phyloP scores from a whole-genome alignment of 805 yeast genomes.

The Saccharomycopsis babjevae region DNA sequence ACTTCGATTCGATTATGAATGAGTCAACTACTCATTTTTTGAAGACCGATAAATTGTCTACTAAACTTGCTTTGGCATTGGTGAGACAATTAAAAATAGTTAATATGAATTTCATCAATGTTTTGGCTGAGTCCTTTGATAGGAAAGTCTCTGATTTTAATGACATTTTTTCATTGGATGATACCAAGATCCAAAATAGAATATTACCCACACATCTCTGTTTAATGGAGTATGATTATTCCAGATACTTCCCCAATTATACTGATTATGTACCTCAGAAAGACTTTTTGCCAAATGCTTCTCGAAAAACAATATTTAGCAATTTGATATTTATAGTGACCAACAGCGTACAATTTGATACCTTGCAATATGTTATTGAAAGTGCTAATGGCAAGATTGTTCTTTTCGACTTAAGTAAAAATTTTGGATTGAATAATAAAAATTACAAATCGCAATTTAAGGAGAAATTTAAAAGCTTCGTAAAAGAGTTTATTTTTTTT shows the following conservation, averaged over 20 bases:
- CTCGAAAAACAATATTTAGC: neutral
- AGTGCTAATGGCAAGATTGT: slow-evolving; percentile 3
- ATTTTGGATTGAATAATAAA: neutral
- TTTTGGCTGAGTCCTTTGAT: neutral
- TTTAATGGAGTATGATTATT: slow-evolving; percentile 5
- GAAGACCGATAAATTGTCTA: slow-evolving; percentile 3
- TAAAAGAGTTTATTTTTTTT: neutral
- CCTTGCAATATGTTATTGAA: slow-evolving; percentile 3
- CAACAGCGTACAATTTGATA: slow-evolving; percentile 1
- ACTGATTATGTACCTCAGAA: slow-evolving; percentile 3
- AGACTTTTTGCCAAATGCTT: neutral
- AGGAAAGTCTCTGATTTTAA: neutral
- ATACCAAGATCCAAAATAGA: slow-evolving; percentile 1
- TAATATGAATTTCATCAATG: neutral
- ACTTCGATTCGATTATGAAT: neutral
- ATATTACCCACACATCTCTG: neutral
- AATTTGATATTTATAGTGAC: slow-evolving; percentile 1
- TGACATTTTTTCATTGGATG: neutral
- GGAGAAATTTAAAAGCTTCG: neutral
- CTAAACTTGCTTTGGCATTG: slow-evolving; percentile 8
- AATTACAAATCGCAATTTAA: neutral
- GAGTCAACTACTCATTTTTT: slow-evolving; percentile 9
- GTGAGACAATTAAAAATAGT: slow-evolving; percentile 5
- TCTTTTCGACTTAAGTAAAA: slow-evolving; percentile 2
- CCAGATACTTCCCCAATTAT: slow-evolving; percentile 2